phyloP scores from a whole-genome alignment of 2,329 filamentous ascomycete species.

The Botrytis hyacinthi region DNA sequence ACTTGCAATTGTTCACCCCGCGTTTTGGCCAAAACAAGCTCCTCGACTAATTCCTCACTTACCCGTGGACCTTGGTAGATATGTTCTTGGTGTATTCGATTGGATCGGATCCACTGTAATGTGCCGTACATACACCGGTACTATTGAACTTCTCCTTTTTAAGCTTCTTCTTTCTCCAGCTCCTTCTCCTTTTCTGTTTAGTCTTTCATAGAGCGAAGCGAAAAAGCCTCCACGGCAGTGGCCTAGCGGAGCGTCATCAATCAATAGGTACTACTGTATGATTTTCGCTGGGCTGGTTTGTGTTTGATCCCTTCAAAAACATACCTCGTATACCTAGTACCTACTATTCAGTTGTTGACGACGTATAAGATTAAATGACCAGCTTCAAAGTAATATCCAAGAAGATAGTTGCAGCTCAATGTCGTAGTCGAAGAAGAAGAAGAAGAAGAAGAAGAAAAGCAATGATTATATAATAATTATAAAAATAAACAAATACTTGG shows the following conservation, averaged over 20 bases:
- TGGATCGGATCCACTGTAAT: background rate
- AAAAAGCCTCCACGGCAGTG: slow-evolving; percentile 4
- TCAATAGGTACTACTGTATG: no score
- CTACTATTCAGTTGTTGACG: background rate
- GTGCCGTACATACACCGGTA: background rate
- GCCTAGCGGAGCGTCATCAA: slow-evolving; percentile 1
- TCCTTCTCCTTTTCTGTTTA: background rate
- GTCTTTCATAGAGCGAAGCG: background rate
- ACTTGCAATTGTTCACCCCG: background rate
- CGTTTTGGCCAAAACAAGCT: background rate
- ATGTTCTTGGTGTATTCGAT: background rate
- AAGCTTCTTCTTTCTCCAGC: background rate
- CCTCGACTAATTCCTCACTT: background rate
- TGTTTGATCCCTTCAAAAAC: background rate
- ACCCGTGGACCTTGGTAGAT: background rate
- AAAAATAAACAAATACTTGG: background rate
- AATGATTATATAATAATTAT: background rate
- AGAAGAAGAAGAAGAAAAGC: background rate
- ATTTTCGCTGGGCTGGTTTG: background rate
- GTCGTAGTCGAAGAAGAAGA: background rate
- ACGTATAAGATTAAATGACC: background rate
- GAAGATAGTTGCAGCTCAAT: no score
- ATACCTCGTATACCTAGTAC: no score
- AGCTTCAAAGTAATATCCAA: background rate
- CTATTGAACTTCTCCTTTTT: background rate